A percentile compares a stretch with the other conserved stretches of the same genome.
These are phyloP conservation scores for Benincasa hispida DNA, from an alignment of 306 rosid genomes.

Conservation along the genomic window DNA sequence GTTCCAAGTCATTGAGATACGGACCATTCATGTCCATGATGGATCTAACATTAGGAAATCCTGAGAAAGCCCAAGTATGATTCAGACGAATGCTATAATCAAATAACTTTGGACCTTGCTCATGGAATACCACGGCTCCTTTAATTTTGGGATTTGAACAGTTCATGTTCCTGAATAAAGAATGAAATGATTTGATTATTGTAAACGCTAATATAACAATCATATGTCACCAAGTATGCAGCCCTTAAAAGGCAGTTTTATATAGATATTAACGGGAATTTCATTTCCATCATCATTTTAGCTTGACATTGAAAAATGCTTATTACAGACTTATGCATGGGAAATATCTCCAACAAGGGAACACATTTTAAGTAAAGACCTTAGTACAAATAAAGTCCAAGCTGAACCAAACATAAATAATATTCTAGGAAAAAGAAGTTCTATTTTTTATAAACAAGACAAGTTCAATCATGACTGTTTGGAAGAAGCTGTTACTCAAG, in stretches of 20 bases:
- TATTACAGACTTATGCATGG: not conserved
- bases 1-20: conserved; percentile 74
- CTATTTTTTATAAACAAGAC: too few relatives aligned
- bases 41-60: conserved; percentile 82
- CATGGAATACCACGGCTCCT: conserved; percentile 80
- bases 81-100: conserved; percentile 95
- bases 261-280: not conserved
- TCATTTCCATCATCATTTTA: not conserved
- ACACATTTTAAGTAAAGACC: not conserved
- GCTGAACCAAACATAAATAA: too few relatives aligned
- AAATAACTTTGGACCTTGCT: conserved; percentile 72
- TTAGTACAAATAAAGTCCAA: too few relatives aligned
- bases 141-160: conserved; percentile 74
- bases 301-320: not conserved
- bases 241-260: not conserved
- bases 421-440: too few relatives aligned
- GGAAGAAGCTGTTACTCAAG: too few relatives aligned
- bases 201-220: not conserved
- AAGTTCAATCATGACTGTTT: too few relatives aligned
- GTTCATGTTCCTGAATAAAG: conserved; percentile 64
- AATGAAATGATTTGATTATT: not conserved
- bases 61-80: conserved; percentile 98
- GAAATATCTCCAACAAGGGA: not conserved
- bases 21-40: conserved; percentile 97
- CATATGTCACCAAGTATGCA: not conserved